Conservation (phyloP, 805 yeast species). For the Saccharomycopsis guyanensis region DNA sequence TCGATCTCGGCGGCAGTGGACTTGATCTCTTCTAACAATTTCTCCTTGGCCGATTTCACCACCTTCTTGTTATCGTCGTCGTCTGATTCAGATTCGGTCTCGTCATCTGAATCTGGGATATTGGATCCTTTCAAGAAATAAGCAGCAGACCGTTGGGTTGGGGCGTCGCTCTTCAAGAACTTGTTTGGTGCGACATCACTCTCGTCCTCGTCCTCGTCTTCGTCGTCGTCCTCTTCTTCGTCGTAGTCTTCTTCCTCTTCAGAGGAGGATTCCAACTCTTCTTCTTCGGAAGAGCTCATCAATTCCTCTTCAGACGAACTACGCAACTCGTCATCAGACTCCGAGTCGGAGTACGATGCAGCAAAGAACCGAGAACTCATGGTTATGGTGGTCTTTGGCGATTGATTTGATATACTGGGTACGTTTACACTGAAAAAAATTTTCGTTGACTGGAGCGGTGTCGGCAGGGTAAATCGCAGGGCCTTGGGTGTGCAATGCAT, state of each 20-base stretch:
- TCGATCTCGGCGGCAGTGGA: slow-evolving; percentile 57
- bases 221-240: slow-evolving; percentile 30
- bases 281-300: slow-evolving; percentile 27
- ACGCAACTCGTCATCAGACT: slow-evolving; percentile 36
- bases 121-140: slow-evolving; percentile 27
- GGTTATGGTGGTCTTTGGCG: background rate
- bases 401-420: background rate
- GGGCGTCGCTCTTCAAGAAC: slow-evolving; percentile 24
- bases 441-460: background rate
- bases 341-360: slow-evolving; percentile 38
- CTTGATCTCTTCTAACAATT: slow-evolving; percentile 81
- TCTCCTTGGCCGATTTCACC: slow-evolving; percentile 88
- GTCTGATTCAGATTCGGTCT: slow-evolving; percentile 44
- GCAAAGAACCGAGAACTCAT: slow-evolving; percentile 75
- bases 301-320: slow-evolving; percentile 34
- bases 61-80: slow-evolving; percentile 65
- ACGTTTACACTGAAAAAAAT: background rate
- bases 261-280: slow-evolving; percentile 25
- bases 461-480: background rate
- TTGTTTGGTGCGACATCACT: slow-evolving; percentile 29
- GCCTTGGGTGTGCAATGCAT: too few relatives aligned
- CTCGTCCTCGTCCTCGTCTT: slow-evolving; percentile 29
- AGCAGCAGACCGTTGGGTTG: slow-evolving; percentile 13
- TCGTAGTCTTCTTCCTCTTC: slow-evolving; percentile 26
- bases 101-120: slow-evolving; percentile 34